Evolutionary conservation across 2,329 filamentous ascomycete genomes (phyloP), one percentile per base, ranked within the genome.

Genomic region (Fusarium tanahbumbuense): DNA sequence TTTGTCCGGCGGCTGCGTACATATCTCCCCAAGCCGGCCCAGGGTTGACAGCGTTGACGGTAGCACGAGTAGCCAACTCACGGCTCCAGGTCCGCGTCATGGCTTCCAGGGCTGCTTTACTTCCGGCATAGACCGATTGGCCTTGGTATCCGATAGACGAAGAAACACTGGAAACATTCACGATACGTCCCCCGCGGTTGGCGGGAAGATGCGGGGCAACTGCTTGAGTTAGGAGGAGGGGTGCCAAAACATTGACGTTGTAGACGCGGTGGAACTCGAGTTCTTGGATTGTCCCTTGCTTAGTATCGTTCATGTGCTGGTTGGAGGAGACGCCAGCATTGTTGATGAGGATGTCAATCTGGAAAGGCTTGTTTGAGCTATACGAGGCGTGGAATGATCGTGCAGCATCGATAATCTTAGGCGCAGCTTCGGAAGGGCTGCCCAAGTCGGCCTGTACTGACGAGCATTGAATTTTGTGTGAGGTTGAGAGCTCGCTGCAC

Each of bases 331-430:
- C 82, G 56, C 93, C 94, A 30, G 94, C 93, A 79, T 97, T 97
- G 86, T 97, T 97, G 83, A 97, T 83, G 56, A 97, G 83, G 66
- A 97, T 93, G 81, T 97, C 93, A 75, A 97, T 86, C 75, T 76
- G 75, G 63, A 80, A 77, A 9, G 70, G 56, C 15, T 59, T 67
- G 13, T 58, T 37, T 1, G 58, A 22, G 25, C 50, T 73, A 67
- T 75, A 77, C 13, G 71, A 73, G 11, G 59, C 45, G 65, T 74
- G 78, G 52, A 80, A 71, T 18, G 44, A 34, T 16, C 54, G 61
- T 37, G 78, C 78, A 20, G 77, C 76, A 5, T 75, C 68, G 18
- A 81, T 60, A 41, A 81, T 76, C 48, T 61, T 73, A n/a, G 63
- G 18, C 1, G 73, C 60, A 12, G 78, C 76, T 8, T 71, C 60